phyloP scores from a whole-genome alignment of 352 stramenopile species.

The Detonula confervacea region DNA sequence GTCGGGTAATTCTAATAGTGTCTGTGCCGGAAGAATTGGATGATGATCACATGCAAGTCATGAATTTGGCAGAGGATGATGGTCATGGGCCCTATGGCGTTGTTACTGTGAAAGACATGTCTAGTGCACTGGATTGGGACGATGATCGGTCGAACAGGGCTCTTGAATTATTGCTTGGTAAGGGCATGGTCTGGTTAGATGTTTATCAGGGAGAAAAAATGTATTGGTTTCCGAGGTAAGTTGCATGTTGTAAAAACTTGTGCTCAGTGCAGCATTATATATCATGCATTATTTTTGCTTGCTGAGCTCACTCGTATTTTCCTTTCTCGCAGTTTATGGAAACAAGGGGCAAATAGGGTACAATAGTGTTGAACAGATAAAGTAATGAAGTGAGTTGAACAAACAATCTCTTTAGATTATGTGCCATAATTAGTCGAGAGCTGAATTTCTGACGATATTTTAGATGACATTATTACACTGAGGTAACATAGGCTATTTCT shows the following conservation, averaged over 20 bases:
- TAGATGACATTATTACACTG: too few relatives aligned
- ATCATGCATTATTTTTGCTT: background rate
- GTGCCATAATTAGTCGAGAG: too few relatives aligned
- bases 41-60: constrained; percentile 92
- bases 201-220: constrained; percentile 77
- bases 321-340: constrained; percentile 37
- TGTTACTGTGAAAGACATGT: constrained; percentile 89
- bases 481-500: too few relatives aligned
- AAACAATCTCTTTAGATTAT: too few relatives aligned
- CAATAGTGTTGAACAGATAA: too few relatives aligned
- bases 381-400: too few relatives aligned
- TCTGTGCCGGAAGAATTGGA: constrained; percentile 94
- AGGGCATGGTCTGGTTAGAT: constrained; percentile 97
- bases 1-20: constrained; percentile 92
- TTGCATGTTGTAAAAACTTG: background rate
- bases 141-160: constrained; percentile 91
- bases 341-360: constrained; percentile 21
- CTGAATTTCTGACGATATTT: too few relatives aligned
- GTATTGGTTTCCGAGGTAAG: constrained; percentile 83
- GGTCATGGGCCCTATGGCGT: constrained; percentile 80
- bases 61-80: constrained; percentile 89
- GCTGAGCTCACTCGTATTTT: background rate
- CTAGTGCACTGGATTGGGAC: constrained; percentile 88
- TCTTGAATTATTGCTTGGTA: constrained; percentile 90
- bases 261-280: background rate